phyloP scores from a whole-genome alignment of 2,329 filamentous ascomycete species.

The Sphaerostilbella broomeana region DNA sequence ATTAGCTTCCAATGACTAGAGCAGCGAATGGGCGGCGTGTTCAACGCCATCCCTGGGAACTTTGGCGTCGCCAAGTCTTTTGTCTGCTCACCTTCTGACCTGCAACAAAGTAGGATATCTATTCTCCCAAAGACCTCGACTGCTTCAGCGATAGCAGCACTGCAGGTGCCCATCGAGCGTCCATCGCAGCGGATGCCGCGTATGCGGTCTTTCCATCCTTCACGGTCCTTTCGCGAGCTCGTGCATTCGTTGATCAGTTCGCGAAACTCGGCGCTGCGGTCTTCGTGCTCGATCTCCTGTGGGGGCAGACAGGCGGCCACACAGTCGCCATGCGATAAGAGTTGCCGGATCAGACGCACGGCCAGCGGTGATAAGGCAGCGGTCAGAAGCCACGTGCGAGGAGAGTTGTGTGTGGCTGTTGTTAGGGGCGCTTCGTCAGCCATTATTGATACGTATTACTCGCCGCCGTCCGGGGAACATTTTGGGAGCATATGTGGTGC shows the following conservation, averaged over 20 bases:
- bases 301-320: constrained; percentile 79
- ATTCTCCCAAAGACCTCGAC: constrained; percentile 77
- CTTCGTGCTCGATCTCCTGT: constrained; percentile 68
- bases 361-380: constrained; percentile 78
- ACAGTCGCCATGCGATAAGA: constrained; percentile 87
- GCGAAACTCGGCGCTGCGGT: constrained; percentile 71
- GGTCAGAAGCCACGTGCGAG: constrained; percentile 89
- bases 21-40: too few species aligned
- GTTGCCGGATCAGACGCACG: constrained; percentile 71
- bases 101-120: constrained; percentile 86
- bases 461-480: constrained; percentile 9
- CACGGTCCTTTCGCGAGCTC: constrained; percentile 54
- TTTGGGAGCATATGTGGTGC: too few species aligned
- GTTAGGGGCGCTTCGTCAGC: constrained; percentile 25
- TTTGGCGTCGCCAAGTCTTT: too few species aligned
- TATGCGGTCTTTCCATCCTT: constrained; percentile 77
- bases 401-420: constrained; percentile 60
- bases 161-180: constrained; percentile 61
- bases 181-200: constrained; percentile 59
- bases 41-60: background rate
- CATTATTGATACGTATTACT: constrained; percentile 17
- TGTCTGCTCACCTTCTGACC: constrained; percentile 62
- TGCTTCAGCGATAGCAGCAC: constrained; percentile 80
- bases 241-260: constrained; percentile 68
- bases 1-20: too few species aligned